phyloP scores from a whole-genome alignment of 139 green algal genomes.

The Haematococcus lacustris region DNA sequence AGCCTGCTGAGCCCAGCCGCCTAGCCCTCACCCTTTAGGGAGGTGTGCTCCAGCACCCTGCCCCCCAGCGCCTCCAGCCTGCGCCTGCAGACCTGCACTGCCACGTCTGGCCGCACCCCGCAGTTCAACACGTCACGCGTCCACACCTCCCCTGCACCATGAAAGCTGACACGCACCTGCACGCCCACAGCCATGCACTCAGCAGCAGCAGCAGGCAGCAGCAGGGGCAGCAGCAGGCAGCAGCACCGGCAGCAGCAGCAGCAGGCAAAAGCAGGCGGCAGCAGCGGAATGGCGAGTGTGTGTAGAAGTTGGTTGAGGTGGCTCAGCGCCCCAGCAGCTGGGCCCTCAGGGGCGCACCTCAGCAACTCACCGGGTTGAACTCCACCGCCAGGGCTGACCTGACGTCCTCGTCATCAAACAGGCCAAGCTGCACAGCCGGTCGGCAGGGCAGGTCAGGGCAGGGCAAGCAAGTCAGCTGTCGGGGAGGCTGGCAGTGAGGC shows the following conservation, averaged over 20 bases:
- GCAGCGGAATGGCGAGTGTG: too few relatives aligned
- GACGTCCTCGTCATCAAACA: constrained; percentile 66
- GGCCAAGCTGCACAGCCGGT: constrained; percentile 50
- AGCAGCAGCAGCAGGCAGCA: too few relatives aligned
- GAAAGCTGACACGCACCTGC: constrained; percentile 44
- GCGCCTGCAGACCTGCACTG: constrained; percentile 20
- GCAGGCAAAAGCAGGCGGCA: too few relatives aligned
- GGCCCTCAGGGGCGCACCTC: background rate
- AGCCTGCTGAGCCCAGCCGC: too few relatives aligned
- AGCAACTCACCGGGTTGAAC: constrained; percentile 81
- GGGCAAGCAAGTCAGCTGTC: too few relatives aligned
- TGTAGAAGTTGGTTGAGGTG: too few relatives aligned
- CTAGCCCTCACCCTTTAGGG: constrained; percentile 16
- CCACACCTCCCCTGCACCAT: constrained; percentile 51
- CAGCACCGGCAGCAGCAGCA: too few relatives aligned
- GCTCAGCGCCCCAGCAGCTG: background rate
- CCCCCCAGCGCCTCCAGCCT: constrained; percentile 68
- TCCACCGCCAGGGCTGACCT: constrained; percentile 65
- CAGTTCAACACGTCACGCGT: constrained; percentile 89
- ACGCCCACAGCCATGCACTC: too few relatives aligned
- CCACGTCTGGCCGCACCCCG: constrained; percentile 66
- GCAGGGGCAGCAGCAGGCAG: too few relatives aligned
- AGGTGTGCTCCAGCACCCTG: constrained; percentile 55
- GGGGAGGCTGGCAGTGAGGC: too few relatives aligned
- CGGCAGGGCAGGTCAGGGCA: background rate